These are phyloP conservation scores for Pholiota conissans DNA, from an alignment of 768 basidiomycete species.

Conservation along the genomic window DNA sequence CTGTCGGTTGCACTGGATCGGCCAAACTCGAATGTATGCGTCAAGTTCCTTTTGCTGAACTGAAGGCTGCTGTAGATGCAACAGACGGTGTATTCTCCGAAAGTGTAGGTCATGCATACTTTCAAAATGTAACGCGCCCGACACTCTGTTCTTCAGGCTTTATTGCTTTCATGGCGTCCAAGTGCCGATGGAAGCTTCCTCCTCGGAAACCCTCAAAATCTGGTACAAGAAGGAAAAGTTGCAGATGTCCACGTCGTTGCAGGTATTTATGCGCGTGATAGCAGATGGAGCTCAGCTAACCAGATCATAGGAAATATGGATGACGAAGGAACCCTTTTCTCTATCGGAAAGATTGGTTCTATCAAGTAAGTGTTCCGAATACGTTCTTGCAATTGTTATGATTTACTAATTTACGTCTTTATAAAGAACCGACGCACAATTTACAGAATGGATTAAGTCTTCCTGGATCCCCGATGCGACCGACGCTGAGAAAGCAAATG, in stretches of 20 bases:
- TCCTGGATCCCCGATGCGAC: conserved; percentile 19
- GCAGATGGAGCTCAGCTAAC: background rate
- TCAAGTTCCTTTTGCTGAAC: conserved; percentile 26
- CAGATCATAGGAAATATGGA: conserved; percentile 42
- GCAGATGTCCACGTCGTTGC: conserved; percentile 46
- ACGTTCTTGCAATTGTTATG: background rate
- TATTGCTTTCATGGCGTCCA: conserved; percentile 44
- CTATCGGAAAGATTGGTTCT: conserved; percentile 32
- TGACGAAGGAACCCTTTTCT: conserved; percentile 43
- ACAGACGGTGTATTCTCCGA: conserved; percentile 23
- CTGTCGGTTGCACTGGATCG: conserved; percentile 33
- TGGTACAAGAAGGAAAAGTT: conserved; percentile 41
- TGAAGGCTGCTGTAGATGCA: conserved; percentile 30
- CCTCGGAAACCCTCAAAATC: conserved; percentile 36
- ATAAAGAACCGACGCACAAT: conserved; percentile 19
- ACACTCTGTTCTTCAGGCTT: conserved; percentile 9
- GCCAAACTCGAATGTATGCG: conserved; percentile 48
- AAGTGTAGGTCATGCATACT: background rate
- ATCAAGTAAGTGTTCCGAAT: background rate
- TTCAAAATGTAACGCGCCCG: background rate
- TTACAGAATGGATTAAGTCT: conserved; percentile 15
- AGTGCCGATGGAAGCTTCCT: conserved; percentile 49
- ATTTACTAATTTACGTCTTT: background rate
- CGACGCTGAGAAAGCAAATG: conserved; percentile 4
- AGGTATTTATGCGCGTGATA: conserved; percentile 23